Evolutionary conservation across 2,329 filamentous ascomycete genomes (phyloP).

Genomic region (Colletotrichum sp.): DNA sequence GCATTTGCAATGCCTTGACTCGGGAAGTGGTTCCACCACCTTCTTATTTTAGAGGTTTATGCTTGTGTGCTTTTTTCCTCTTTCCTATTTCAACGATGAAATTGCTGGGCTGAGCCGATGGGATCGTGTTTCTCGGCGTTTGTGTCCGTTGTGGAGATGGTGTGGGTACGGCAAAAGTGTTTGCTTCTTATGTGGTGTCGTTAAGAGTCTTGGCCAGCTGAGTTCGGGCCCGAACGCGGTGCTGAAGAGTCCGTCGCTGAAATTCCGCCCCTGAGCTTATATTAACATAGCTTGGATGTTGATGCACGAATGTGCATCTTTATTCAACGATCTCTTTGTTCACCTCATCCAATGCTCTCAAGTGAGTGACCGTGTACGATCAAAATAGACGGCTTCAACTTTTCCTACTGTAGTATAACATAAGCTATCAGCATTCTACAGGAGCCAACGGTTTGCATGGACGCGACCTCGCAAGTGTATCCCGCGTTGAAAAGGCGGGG

Average conservation of each 20-base stretch:
- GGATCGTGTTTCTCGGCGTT: neutral
- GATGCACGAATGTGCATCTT: too few species aligned
- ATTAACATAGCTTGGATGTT: rapidly evolving
- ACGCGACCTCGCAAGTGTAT: too few species aligned
- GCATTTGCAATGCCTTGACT: constrained; percentile 2
- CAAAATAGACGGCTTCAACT: too few species aligned
- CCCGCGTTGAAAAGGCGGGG: too few species aligned
- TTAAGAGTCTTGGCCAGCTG: neutral
- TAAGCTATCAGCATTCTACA: too few species aligned
- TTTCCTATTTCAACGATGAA: neutral
- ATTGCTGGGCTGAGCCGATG: neutral
- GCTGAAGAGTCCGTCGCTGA: neutral
- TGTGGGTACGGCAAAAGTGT: neutral
- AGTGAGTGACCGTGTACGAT: too few species aligned
- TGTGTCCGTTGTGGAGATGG: neutral
- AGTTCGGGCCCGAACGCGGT: neutral
- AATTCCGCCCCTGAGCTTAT: neutral
- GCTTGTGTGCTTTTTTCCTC: neutral
- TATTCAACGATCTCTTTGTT: too few species aligned
- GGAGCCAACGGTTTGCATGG: too few species aligned
- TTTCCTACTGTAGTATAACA: too few species aligned
- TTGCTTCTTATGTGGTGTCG: neutral
- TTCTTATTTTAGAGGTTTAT: neutral
- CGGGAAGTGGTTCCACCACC: neutral
- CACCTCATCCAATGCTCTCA: too few species aligned